phyloP scores from a whole-genome alignment of 495 filamentous ascomycete species.

The Daldinia caldariorum region DNA sequence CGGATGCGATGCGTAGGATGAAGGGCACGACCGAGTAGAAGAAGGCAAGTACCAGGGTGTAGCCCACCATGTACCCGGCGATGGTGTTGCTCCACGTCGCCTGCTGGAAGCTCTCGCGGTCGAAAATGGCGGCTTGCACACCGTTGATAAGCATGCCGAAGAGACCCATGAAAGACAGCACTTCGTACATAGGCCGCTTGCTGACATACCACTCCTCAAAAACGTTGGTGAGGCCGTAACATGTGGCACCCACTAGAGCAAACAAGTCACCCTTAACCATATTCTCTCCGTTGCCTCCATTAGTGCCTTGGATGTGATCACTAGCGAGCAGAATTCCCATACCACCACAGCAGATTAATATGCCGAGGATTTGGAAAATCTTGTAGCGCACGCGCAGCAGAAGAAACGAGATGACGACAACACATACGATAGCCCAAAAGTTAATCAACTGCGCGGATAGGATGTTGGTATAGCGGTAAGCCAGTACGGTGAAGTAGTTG shows the following conservation, averaged over 20 bases:
- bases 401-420: constrained; percentile 83
- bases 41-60: constrained; percentile 79
- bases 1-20: constrained; percentile 84
- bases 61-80: constrained; percentile 84
- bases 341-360: constrained; percentile 89
- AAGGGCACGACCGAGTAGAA: constrained; percentile 92
- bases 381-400: constrained; percentile 90
- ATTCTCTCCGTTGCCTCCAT: constrained; percentile 69
- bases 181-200: constrained; percentile 89
- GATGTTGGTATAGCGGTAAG: constrained; percentile 91
- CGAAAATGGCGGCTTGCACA: constrained; percentile 88
- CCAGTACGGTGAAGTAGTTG: constrained; percentile 96
- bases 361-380: constrained; percentile 81
- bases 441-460: constrained; percentile 94
- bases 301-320: constrained; percentile 80
- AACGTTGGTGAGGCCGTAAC: constrained; percentile 91
- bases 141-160: constrained; percentile 94
- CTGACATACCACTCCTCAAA: constrained; percentile 93
- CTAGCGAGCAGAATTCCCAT: constrained; percentile 89
- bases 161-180: constrained; percentile 88
- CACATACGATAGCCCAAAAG: constrained; percentile 97
- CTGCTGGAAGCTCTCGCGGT: constrained; percentile 72
- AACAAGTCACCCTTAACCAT: constrained; percentile 94
- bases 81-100: constrained; percentile 76
- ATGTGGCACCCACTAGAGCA: constrained; percentile 84